Base-by-base conservation (phyloP, 2,329 filamentous ascomycete genomes). In the Ophiognomonia clavigignenti-juglandacearum region DNA sequence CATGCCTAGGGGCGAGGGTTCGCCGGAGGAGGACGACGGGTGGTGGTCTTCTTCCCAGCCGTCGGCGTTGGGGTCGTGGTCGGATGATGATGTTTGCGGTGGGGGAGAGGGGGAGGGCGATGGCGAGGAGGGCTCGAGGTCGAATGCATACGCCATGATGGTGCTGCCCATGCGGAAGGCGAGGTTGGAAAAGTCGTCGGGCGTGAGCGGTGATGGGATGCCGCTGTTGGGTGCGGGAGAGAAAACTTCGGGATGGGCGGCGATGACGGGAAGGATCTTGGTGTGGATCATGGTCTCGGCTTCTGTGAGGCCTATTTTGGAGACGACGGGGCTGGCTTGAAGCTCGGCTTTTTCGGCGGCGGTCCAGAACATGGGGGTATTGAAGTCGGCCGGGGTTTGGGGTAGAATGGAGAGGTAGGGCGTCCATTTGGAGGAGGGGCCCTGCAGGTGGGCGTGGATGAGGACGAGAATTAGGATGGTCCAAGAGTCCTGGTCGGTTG, bases 111-210 rank as follows among this genome's bases (percentile, higher is more conserved):
- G 24, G 6, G 24, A 26, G 24, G 24, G 24, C 24, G 24, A 26
- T 6, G 24, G 24, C 24, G 24, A 26, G 24, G 24, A 6, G 24
- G 24, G 24, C 2, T 41, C 16, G 32, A 95, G 77, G 56, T 96
- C 90, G 61, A 96, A 96, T 0, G 89, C 89, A 61, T 95, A 96
- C 0, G 89, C 85, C 89, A 96, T 95, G 55, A 96, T 92, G 14
- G 86, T 82, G 51, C 85, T 91, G 1, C 87, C 90, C 83, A 95
- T 91, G 8, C 81, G 76, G 62, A 95, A 89, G 43, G 86, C 85
- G 16, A 82, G 60, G 7, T 55, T 52, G 2, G 78, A 53, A 2
- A 82, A 62, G 20, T 75, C 65, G 2, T 67, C 64, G 22, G 80
- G 75, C 11, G 54, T 59, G 6, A 69, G 60, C 2, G n/a, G n/a